phyloP scores from a whole-genome alignment of 2,329 filamentous ascomycete species.

The Beauveria medogensis region DNA sequence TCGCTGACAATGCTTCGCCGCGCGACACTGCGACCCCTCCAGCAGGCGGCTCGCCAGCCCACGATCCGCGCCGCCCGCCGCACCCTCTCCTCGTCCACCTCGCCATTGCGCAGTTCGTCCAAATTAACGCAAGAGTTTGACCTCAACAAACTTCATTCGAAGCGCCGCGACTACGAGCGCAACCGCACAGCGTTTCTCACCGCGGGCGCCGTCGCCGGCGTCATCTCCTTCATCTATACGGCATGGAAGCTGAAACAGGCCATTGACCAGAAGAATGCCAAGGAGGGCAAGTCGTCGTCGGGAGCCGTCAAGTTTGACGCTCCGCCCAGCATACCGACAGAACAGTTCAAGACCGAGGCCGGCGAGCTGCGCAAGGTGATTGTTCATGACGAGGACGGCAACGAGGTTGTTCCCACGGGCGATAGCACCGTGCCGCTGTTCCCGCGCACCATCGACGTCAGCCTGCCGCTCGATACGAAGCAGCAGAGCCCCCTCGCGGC shows the following conservation, averaged over 20 bases:
- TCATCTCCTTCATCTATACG: conserved; percentile 43
- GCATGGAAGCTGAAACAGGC: conserved; percentile 42
- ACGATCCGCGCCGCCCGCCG: conserved; percentile 16
- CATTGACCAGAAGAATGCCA: conserved; percentile 24
- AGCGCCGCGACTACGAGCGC: conserved; percentile 41
- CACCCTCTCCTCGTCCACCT: conserved; percentile 23
- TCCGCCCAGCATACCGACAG: conserved; percentile 26
- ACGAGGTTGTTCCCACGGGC: conserved; percentile 72
- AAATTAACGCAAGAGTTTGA: conserved; percentile 42
- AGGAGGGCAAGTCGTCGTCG: conserved; percentile 20
- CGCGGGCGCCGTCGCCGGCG: conserved; percentile 40
- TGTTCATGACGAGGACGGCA: conserved; percentile 58
- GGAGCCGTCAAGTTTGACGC: conserved; percentile 36
- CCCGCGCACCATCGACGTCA: conserved; percentile 62
- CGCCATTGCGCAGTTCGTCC: conserved; percentile 20
- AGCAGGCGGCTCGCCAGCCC: conserved; percentile 15
- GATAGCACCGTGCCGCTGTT: conserved; percentile 74
- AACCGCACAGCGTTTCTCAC: conserved; percentile 44
- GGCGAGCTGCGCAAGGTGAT: conserved; percentile 49
- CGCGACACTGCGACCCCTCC: conserved; percentile 16
- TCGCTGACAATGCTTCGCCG: conserved; percentile 23
- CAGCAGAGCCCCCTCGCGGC: conserved; percentile 24
- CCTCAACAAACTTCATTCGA: conserved; percentile 37
- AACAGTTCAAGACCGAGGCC: conserved; percentile 40
- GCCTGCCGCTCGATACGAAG: conserved; percentile 28